Evolutionary conservation across 2,329 filamentous ascomycete genomes (phyloP).

Genomic region (Myriangium duriaei): DNA sequence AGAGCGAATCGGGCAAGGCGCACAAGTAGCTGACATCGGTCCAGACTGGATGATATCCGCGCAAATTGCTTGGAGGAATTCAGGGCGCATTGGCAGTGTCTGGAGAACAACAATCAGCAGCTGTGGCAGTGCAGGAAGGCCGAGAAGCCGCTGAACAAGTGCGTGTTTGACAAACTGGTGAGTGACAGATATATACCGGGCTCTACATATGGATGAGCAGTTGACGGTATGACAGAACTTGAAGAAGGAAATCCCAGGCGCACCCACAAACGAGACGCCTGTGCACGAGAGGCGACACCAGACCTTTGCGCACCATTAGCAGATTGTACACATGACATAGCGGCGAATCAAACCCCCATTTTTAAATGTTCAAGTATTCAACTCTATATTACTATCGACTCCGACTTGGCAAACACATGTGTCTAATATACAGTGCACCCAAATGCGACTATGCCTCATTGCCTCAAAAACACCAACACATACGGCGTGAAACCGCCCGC

Average conservation of each 20-base stretch:
- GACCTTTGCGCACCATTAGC: constrained; percentile 24
- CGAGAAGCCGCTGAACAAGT: constrained; percentile 87
- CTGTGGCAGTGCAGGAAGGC: constrained; percentile 84
- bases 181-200: constrained; percentile 25
- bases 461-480: constrained; percentile 12
- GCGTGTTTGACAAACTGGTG: constrained; percentile 92
- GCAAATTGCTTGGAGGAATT: constrained; percentile 86
- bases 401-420: too few relatives aligned
- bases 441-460: too few relatives aligned
- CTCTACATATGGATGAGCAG: background rate
- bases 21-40: constrained; percentile 1
- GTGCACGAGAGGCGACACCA: constrained; percentile 38
- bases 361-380: background rate
- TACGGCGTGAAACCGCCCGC: constrained; percentile 12
- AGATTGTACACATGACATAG: background rate
- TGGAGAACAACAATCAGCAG: constrained; percentile 97
- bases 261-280: constrained; percentile 35
- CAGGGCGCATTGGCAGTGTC: constrained; percentile 84
- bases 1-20: background rate
- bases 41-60: constrained; percentile 86
- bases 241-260: constrained; percentile 40
- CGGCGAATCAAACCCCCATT: constrained; percentile 2
- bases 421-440: too few relatives aligned
- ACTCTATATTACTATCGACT: background rate
- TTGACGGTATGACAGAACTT: constrained; percentile 27